Conservation (phyloP, 73 alveolate genomes). For the Tetrahymena borealis region DNA sequence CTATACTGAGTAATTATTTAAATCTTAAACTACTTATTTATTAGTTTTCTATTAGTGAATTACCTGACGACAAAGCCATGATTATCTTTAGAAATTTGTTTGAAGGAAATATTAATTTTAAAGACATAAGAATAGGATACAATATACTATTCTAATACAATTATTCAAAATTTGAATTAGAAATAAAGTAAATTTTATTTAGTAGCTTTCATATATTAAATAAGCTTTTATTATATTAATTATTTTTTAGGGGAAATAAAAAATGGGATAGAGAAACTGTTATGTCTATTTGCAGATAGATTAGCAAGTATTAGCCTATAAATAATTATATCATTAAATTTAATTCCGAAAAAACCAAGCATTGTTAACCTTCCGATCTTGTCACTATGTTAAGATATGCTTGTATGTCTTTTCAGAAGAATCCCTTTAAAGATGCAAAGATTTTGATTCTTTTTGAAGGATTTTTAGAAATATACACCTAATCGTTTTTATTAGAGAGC, state of each 20-base stretch:
- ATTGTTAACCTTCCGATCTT: not conserved
- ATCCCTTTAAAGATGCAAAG: not conserved
- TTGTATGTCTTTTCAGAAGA: not conserved
- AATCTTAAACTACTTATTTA: not conserved
- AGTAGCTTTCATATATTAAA: not conserved
- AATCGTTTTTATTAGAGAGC: not conserved
- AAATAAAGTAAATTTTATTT: not conserved
- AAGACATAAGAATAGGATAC: not conserved
- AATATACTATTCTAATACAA: not conserved
- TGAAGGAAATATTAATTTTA: not conserved
- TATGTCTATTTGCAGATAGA: not conserved
- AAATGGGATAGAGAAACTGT: not conserved
- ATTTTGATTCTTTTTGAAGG: not conserved
- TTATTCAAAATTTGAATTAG: not conserved
- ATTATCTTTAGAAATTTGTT: not conserved
- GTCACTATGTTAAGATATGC: not conserved
- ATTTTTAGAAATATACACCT: not conserved
- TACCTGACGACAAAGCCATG: not conserved
- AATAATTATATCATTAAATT: not conserved
- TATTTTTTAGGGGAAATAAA: not conserved
- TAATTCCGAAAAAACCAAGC: not conserved
- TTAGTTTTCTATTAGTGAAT: not conserved
- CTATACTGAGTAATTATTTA: not conserved
- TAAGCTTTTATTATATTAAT: not conserved
- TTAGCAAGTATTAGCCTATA: not conserved